Percentiles rank a stretch among this genome's conserved stretches.
phyloP scores from a whole-genome alignment of 192 early-diverging fungal genomes.

The Mortierella alpina region DNA sequence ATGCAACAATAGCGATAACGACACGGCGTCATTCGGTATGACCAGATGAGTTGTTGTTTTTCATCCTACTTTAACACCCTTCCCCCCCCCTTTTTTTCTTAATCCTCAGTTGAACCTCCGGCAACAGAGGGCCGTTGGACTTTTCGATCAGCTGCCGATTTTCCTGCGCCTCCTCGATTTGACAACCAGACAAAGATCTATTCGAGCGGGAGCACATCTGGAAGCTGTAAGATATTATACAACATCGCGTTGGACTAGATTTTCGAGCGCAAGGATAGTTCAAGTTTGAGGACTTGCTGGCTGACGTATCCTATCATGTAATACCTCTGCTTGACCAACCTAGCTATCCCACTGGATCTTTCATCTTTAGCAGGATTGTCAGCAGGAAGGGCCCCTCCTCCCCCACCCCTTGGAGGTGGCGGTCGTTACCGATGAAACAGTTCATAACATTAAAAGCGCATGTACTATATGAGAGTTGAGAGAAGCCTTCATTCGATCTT shows the following conservation, averaged over 20 bases:
- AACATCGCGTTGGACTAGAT: background rate
- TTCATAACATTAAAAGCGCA: no score
- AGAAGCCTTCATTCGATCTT: constrained; percentile 29
- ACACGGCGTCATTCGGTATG: no score
- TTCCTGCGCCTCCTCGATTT: constrained; percentile 48
- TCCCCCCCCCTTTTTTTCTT: background rate
- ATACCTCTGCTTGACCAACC: background rate
- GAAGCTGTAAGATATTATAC: constrained; percentile 36
- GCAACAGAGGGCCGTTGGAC: constrained; percentile 58
- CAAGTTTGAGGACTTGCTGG: background rate
- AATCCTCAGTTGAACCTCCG: constrained; percentile 42
- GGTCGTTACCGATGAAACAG: constrained; percentile 15
- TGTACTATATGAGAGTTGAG: no score
- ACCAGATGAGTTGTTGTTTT: background rate
- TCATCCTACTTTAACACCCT: background rate
- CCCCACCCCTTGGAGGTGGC: constrained; percentile 34
- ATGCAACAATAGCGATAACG: no score
- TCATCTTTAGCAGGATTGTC: constrained; percentile 31
- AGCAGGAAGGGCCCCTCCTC: constrained; percentile 15
- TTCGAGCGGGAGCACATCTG: constrained; percentile 52
- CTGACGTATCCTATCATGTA: constrained; percentile 4
- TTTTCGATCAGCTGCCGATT: constrained; percentile 46
- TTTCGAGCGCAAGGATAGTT: background rate
- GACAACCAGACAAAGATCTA: constrained; percentile 36
- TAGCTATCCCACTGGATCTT: constrained; percentile 48